Percentiles rank a stretch among this genome's conserved stretches.
Evolutionary conservation across 495 filamentous ascomycete species (phyloP).

Genomic region (Aeminium ludgeri): DNA sequence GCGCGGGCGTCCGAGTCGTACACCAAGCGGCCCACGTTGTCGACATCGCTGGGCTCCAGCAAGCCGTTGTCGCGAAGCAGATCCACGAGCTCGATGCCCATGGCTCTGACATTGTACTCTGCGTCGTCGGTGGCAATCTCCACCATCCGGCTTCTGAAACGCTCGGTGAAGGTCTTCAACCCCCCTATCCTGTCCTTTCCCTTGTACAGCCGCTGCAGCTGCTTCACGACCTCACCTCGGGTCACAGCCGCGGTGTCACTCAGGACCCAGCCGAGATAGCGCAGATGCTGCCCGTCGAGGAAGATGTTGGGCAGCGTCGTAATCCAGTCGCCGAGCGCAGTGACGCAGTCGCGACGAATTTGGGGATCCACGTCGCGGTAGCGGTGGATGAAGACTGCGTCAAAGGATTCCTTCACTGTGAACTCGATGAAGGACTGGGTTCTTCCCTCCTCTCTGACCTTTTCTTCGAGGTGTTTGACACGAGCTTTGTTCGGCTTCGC

Average conservation of each 20-base stretch:
- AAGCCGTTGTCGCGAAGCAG: conserved; percentile 67
- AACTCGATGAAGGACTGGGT: conserved; percentile 47
- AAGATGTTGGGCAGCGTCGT: conserved; percentile 64
- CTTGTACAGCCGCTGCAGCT: conserved; percentile 60
- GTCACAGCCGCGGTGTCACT: conserved; percentile 56
- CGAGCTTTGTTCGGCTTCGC: conserved; percentile 58
- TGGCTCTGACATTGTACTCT: conserved; percentile 59
- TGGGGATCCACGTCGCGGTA: conserved; percentile 84
- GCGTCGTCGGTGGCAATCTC: conserved; percentile 79
- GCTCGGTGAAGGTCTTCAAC: conserved; percentile 73
- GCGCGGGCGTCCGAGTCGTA: conserved; percentile 73
- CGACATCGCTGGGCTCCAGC: conserved; percentile 79
- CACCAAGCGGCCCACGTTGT: conserved; percentile 64
- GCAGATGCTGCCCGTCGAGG: conserved; percentile 70
- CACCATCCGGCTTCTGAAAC: conserved; percentile 71
- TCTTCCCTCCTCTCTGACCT: conserved; percentile 46
- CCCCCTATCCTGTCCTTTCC: conserved; percentile 57
- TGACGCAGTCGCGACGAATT: conserved; percentile 71
- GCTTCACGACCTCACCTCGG: conserved; percentile 61
- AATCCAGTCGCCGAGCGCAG: conserved; percentile 77
- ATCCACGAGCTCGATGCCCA: conserved; percentile 63
- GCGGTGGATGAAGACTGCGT: conserved; percentile 81
- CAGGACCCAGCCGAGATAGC: conserved; percentile 88
- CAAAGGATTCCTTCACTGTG: conserved; percentile 63
- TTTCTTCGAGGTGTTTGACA: conserved; percentile 47